phyloP scores from a whole-genome alignment of 495 filamentous ascomycete genomes.

The Penicillium pancosmium region DNA sequence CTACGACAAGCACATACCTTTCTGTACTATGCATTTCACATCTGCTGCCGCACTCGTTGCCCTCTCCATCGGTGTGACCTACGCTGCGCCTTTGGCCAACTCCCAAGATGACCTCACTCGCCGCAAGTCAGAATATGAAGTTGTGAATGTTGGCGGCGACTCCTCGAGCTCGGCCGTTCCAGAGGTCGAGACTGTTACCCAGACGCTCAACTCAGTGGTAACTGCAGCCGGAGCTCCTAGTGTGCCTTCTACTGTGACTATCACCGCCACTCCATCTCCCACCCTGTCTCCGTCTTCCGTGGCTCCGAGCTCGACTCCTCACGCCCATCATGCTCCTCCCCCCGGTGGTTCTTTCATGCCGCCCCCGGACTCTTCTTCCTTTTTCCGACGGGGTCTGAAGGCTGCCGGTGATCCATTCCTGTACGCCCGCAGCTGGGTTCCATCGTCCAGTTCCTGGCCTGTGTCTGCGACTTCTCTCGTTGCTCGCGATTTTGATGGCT shows the following conservation, averaged over 20 bases:
- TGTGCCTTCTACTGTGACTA: constrained; percentile 35
- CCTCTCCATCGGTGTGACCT: constrained; percentile 34
- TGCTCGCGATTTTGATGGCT: constrained; percentile 12
- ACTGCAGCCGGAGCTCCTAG: constrained; percentile 20
- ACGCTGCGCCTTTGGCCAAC: constrained; percentile 39
- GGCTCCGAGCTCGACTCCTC: constrained; percentile 20
- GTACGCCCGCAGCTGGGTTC: constrained; percentile 21
- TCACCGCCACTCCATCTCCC: constrained; percentile 32
- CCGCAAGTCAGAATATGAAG: constrained; percentile 41
- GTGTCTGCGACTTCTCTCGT: constrained; percentile 12
- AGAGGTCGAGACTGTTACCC: constrained; percentile 35
- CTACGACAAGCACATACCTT: neutral
- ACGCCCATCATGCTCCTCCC: constrained; percentile 15
- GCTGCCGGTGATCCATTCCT: constrained; percentile 24
- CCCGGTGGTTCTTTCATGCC: constrained; percentile 21
- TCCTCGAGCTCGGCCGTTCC: constrained; percentile 27
- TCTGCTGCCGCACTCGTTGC: constrained; percentile 30
- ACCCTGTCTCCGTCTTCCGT: constrained; percentile 19
- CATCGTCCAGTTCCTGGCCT: constrained; percentile 14
- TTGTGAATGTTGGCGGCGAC: constrained; percentile 52
- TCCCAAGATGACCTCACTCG: constrained; percentile 32
- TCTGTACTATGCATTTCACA: constrained; percentile 38
- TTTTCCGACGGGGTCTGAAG: constrained; percentile 28
- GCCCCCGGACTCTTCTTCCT: constrained; percentile 8
- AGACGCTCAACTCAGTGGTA: constrained; percentile 29